Evolutionary conservation across 495 filamentous ascomycete genomes (phyloP).

Genomic region (Wilcoxina mikolae): DNA sequence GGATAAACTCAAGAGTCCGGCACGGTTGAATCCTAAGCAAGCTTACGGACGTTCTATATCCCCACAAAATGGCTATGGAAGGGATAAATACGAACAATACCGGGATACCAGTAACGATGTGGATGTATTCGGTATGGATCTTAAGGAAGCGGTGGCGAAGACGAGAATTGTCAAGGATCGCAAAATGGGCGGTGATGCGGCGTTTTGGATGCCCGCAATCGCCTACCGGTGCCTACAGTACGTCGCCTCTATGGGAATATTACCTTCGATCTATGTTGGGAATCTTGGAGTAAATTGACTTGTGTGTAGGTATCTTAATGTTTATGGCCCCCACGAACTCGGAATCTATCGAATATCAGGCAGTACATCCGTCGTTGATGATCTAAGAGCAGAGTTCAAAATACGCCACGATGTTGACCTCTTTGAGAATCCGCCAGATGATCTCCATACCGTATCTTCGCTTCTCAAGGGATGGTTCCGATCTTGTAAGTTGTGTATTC

Average conservation of each 20-base stretch:
- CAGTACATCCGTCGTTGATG: constrained; percentile 28
- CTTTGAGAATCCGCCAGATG: constrained; percentile 28
- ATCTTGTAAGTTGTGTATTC: constrained; percentile 13
- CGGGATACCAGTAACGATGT: constrained; percentile 27
- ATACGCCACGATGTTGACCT: constrained; percentile 27
- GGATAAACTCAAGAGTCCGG: constrained; percentile 28
- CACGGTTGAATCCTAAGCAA: background rate
- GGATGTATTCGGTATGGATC: constrained; percentile 27
- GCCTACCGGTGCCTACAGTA: constrained; percentile 29
- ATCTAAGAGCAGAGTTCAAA: constrained; percentile 26
- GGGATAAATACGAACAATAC: background rate
- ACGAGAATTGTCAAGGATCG: constrained; percentile 26
- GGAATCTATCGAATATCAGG: constrained; percentile 28
- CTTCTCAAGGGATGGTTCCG: constrained; percentile 28
- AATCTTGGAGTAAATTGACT: constrained; percentile 3
- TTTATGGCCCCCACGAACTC: constrained; percentile 25
- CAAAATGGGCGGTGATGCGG: constrained; percentile 22
- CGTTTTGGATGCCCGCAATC: constrained; percentile 29
- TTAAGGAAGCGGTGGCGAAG: constrained; percentile 24
- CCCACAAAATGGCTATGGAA: constrained; percentile 2
- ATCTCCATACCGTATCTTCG: constrained; percentile 28
- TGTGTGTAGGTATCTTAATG: constrained; percentile 24
- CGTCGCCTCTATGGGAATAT: constrained; percentile 9
- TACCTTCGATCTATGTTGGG: too few species aligned
- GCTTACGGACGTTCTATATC: background rate